Base-by-base conservation (phyloP, 495 filamentous ascomycete species). In the Aspergillus conjunctus region DNA sequence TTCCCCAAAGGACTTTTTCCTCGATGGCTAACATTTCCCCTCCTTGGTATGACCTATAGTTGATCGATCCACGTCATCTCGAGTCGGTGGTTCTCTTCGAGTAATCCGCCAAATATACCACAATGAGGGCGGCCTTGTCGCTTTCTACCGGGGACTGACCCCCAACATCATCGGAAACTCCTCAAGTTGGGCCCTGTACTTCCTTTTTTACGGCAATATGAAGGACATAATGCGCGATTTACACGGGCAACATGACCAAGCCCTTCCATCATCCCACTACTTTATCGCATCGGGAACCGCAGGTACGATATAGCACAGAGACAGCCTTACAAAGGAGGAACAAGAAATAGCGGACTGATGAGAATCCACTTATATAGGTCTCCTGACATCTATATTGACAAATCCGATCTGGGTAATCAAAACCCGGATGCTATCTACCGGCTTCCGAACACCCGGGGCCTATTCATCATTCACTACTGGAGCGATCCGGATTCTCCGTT, bases 331-430 rank as follows among this genome's bases (percentile, higher is more conserved):
- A 26, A 2, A 26, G 26, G 5, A 26, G 26, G 26, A 5, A 52
- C 14, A 15, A 41, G 43, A 17, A 49, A 30, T 54, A 48, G 46
- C 17, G 20, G 26, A 17, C 48, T 37, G 34, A 56, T 26, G 11
- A 12, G 6, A 21, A 46, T 7, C 20, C 12, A 51, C 53, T 4
- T 12, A 31, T 43, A 31, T 51, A 85, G 86, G 86, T n/a, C 69
- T 81, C 32, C 66, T 89, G 18, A 93, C 91, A 6, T 88, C 91
- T 37, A 70, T 92, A 26, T 77, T 90, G 61, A 98, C 95, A 51
- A 99, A 99, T 70, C 94, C 94, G 5, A 89, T 99, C 68, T 99
- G 94, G 94, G 94, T 99, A 7, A 84, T 99, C 70, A 98, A 98
- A 73, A 99, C 94, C 3, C 90, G 94, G 52, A 98, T 99, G 93